These are phyloP conservation scores for Eutrema yunnanense DNA, from an alignment of 345 rosid species.

Conservation along the genomic window DNA sequence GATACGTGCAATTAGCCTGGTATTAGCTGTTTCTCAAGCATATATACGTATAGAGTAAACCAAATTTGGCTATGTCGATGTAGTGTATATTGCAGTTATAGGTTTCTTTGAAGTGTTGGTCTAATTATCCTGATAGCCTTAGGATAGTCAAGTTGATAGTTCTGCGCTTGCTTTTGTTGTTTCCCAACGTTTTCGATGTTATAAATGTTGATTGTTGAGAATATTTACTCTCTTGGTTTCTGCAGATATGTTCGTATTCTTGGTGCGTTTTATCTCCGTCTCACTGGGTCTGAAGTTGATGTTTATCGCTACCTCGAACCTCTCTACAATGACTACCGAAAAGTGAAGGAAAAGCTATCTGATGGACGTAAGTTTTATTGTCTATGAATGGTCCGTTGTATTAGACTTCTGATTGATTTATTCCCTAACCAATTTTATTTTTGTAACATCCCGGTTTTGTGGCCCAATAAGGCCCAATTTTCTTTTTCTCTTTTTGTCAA, in stretches of 20 bases:
- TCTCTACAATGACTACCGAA: slow-evolving; percentile 77
- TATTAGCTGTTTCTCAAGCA: not conserved
- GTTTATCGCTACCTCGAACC: slow-evolving; percentile 83
- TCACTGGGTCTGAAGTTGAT: slow-evolving; percentile 74
- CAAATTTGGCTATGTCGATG: not conserved
- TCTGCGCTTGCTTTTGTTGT: not conserved
- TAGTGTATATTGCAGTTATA: not conserved
- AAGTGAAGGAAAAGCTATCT: slow-evolving; percentile 50
- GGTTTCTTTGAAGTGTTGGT: not conserved
- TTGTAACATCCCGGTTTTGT: no score
- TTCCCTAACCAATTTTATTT: not conserved
- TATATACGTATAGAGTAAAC: not conserved
- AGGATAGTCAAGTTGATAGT: not conserved
- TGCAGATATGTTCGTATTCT: slow-evolving; percentile 78
- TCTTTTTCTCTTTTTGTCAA: no score
- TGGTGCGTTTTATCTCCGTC: slow-evolving; percentile 86
- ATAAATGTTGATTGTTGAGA: not conserved
- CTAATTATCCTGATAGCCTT: not conserved
- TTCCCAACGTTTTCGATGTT: not conserved
- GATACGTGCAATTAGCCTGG: not conserved
- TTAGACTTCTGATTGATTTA: not conserved
- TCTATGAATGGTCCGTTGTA: not conserved
- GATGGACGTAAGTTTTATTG: slow-evolving; percentile 60
- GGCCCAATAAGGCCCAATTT: no score
- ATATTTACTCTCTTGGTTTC: not conserved